These are phyloP conservation scores for Colletotrichum gigasporum DNA, from an alignment of 2,329 filamentous ascomycete genomes.

Conservation along the genomic window DNA sequence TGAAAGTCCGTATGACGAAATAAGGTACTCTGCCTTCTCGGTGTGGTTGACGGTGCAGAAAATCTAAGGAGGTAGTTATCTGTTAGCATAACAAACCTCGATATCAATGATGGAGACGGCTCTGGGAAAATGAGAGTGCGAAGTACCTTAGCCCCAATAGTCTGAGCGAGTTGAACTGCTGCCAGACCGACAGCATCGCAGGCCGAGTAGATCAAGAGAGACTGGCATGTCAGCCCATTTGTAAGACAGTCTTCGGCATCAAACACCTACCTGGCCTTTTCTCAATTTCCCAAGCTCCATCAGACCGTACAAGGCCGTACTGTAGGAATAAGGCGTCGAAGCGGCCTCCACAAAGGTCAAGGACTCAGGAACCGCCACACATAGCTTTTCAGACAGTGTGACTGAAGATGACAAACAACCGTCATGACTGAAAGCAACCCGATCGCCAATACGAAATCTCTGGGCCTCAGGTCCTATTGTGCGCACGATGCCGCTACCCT, in stretches of 20 bases:
- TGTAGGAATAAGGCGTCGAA: conserved; percentile 40
- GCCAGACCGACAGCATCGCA: not conserved
- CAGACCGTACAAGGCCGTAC: conserved; percentile 40
- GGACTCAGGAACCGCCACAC: conserved; percentile 37
- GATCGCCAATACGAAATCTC: conserved; percentile 40
- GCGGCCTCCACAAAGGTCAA: conserved; percentile 41
- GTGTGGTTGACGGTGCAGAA: conserved; percentile 45
- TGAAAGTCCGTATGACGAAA: conserved; percentile 41
- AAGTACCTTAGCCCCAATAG: conserved; percentile 2
- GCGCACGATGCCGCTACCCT: conserved; percentile 15
- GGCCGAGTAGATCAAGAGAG: conserved; percentile 27
- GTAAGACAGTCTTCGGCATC: not conserved
- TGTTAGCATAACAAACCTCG: no score
- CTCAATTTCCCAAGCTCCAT: conserved; percentile 34
- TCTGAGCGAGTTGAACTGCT: conserved; percentile 7
- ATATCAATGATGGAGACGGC: no score
- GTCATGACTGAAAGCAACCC: conserved; percentile 37
- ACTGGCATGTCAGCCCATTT: conserved; percentile 31
- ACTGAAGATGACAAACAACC: not conserved
- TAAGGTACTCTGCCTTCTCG: conserved; percentile 46
- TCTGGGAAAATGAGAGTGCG: not conserved
- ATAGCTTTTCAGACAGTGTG: not conserved
- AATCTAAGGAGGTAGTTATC: conserved; percentile 31
- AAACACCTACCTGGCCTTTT: conserved; percentile 28
- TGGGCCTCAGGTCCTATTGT: not conserved